Evolutionary conservation across 2,329 filamentous ascomycete genomes (phyloP), one percentile per base, ranked within the genome.

Genomic region (Sporothrix sp.): DNA sequence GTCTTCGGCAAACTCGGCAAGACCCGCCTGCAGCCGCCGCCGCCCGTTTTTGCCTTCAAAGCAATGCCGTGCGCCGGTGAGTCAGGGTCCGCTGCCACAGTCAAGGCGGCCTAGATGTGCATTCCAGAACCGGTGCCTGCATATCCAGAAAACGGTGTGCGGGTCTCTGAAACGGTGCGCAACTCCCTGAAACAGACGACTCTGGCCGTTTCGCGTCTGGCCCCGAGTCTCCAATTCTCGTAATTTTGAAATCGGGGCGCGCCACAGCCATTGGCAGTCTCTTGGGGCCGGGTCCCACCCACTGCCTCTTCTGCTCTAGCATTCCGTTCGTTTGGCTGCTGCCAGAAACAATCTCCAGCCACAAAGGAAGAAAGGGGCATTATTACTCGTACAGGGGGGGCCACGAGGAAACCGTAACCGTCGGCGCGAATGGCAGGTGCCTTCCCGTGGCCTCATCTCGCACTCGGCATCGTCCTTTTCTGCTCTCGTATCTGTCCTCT

Each of bases 191-290:
- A 56, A 52, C 52, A 43, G 46, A 48, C 44, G 28, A 38, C 30
- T 40, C 33, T 39, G 33, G 48, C 45, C 28, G 32, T 27, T 27
- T 44, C 28, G 14, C 27, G 40, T 30, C 40, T 42, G 39, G 25
- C 40, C 28, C 28, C 18, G 38, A 33, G 28, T 27, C 18, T 23
- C 51, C 48, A 39, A 51, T 52, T n/a, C n/a, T n/a, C n/a, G n/a
- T n/a, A 52, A 52, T 54, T 53, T 55, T 37, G 30, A 48, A 48
- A 36, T 37, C 47, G 45, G 47, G 43, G 51, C 49, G 53, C 53
- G 51, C 52, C 51, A 45, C 21, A 43, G 50, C 47, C 39, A 51
- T 50, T 49, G 30, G 25, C 32, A 49, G 38, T 16, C 37, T 39
- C 44, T 16, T 48, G 23, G 40, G 25, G 27, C 51, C 35, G 35